Percentiles rank a stretch among this genome's conserved stretches.
Conservation (phyloP, 2,329 filamentous ascomycete genomes). For the Sporothrix humicola region DNA sequence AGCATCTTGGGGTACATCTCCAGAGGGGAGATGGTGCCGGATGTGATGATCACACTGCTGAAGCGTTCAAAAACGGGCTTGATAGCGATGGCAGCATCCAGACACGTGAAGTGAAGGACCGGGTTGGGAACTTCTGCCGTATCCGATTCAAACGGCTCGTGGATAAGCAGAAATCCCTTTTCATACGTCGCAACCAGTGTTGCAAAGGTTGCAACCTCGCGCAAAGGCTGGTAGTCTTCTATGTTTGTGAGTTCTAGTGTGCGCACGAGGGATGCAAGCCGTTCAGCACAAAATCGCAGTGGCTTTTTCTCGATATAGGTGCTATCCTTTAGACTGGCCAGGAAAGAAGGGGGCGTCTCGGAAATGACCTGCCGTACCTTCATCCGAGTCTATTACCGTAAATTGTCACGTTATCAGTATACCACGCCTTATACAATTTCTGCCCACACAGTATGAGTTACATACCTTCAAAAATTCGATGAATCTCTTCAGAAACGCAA, state of each 20-base stretch:
- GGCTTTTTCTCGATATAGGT: constrained; percentile 99
- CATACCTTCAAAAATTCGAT: constrained; percentile 88
- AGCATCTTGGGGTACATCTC: constrained; percentile 99
- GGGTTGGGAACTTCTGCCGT: constrained; percentile 95
- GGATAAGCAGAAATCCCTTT: constrained; percentile 90
- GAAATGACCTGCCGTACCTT: constrained; percentile 97
- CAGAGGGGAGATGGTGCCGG: constrained; percentile 91
- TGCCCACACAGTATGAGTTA: not conserved
- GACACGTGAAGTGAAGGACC: constrained; percentile 93
- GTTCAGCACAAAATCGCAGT: constrained; percentile 90
- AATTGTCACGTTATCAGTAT: constrained; percentile 6
- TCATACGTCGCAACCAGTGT: constrained; percentile 97
- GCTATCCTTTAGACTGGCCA: constrained; percentile 89
- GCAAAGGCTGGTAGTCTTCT: constrained; percentile 94
- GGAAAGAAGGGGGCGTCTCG: constrained; percentile 92
- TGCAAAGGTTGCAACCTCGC: constrained; percentile 97
- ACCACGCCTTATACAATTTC: not conserved
- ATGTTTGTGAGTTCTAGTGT: constrained; percentile 97
- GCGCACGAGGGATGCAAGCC: constrained; percentile 89
- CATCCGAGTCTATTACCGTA: constrained; percentile 79
- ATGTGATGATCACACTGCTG: constrained; percentile 97
- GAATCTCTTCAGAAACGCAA: constrained; percentile 92
- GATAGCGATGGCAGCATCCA: constrained; percentile 97
- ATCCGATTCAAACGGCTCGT: constrained; percentile 97
- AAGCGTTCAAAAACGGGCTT: constrained; percentile 97